Conservation (phyloP, 495 filamentous ascomycete species). For the Cladorrhinum samala region DNA sequence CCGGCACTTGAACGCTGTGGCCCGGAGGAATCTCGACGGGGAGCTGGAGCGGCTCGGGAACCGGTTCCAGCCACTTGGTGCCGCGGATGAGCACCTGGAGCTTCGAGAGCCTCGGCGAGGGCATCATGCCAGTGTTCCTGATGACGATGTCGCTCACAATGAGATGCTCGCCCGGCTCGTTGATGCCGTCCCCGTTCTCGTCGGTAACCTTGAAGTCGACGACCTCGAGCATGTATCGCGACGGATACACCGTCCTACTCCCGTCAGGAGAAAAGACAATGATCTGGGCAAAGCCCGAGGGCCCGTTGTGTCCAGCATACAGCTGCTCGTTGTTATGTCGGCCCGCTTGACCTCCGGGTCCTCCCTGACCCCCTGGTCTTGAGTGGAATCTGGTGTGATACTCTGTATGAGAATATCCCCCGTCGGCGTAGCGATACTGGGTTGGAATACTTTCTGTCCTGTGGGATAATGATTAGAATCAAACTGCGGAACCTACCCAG, state of each 20-base stretch:
- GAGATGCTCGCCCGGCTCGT: constrained; percentile 42
- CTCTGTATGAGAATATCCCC: not conserved
- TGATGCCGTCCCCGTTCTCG: constrained; percentile 41
- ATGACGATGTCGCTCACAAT: constrained; percentile 36
- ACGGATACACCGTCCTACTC: constrained; percentile 22
- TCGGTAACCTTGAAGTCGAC: constrained; percentile 37
- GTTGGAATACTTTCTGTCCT: not conserved
- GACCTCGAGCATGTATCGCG: constrained; percentile 31
- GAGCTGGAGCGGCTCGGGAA: constrained; percentile 14
- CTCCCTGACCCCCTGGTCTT: constrained; percentile 9
- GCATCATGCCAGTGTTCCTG: constrained; percentile 28
- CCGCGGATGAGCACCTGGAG: constrained; percentile 10
- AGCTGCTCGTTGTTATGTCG: constrained; percentile 14
- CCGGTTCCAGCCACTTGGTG: constrained; percentile 21
- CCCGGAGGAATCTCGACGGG: constrained; percentile 19
- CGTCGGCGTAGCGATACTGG: not conserved
- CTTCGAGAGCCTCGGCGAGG: constrained; percentile 7
- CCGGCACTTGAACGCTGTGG: constrained; percentile 13
- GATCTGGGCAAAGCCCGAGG: constrained; percentile 7
- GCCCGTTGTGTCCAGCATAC: constrained; percentile 5
- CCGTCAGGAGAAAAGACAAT: constrained; percentile 13
- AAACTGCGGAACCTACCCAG: no score
- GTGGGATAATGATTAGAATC: not conserved
- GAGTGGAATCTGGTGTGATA: constrained; percentile 1
- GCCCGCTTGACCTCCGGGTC: constrained; percentile 21